Evolutionary conservation across 1,284 basidiomycete species (phyloP), one percentile per base, ranked within the genome.

Genomic region (Ganoderma lucidum): DNA sequence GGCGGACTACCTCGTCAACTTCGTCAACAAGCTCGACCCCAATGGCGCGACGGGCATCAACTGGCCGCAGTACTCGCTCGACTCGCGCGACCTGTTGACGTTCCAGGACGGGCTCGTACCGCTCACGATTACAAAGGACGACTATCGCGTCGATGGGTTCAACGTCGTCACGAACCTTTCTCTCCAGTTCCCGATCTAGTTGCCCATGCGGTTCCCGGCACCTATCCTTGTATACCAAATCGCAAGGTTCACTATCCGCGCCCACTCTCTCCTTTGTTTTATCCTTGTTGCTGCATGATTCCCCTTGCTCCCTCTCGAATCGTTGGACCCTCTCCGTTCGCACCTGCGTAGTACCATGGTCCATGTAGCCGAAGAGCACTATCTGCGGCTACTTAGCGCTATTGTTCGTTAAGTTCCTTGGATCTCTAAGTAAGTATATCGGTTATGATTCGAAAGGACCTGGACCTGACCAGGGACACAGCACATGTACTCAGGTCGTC

Each of bases 101-200:
- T 74, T 79, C 70, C 59, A 67, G 30, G 78, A 79, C 58, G 77
- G 73, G 1, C 19, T 62, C 2, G 55, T 63, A 4, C 77, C 80
- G 3, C 70, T 73, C 41, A 71, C 64, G 12, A 75, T 81, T 28
- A 76, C 76, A 19, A 70, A 75, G 45, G 81, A 82, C 66, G 77
- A 75, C 19, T 82, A 76, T 67, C 74, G 81, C 1, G 68, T 68
- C 45, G 78, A 80, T 17, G 78, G 60, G 39, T 85, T 88, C 72
- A 74, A 79, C 0, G 81, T 79, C 62, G 55, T 87, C 65, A 84
- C 75, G 8, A 75, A 83, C 15, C 66, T 86, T 17, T 78, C 79
- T 3, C 75, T 85, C 15, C 73, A 72, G 39, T 78, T 82, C 70
- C 84, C 86, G 8, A 70, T 85, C 6, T 73, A 42, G 59, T 6